Conservation (phyloP, 2,329 filamentous ascomycete species). For the Colletotrichum incanum region DNA sequence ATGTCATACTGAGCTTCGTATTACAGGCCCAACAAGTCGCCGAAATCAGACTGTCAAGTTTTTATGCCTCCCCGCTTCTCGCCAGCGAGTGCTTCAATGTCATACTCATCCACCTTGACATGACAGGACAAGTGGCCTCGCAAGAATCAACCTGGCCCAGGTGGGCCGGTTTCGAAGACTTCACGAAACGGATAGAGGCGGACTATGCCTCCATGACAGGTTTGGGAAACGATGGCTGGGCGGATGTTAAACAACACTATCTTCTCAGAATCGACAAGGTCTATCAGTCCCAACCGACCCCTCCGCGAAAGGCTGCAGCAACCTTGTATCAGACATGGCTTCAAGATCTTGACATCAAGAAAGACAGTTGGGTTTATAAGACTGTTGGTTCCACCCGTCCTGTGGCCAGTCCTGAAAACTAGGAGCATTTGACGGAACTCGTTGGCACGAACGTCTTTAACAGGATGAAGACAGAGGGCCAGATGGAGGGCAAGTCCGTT, state of each 20-base stretch:
- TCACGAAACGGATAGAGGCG: background rate
- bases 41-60: conserved; percentile 3
- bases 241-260: background rate
- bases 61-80: background rate
- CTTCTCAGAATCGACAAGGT: conserved; percentile 4
- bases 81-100: conserved; percentile 4
- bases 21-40: background rate
- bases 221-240: background rate
- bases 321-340: background rate
- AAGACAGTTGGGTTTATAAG: background rate
- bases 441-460: background rate
- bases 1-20: background rate
- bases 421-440: conserved; percentile 2
- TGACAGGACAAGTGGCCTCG: background rate
- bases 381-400: background rate
- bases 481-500: background rate
- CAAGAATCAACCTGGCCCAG: background rate
- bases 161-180: background rate
- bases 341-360: background rate
- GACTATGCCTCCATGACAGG: background rate
- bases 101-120: background rate
- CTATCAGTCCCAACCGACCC: background rate
- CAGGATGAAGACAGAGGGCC: background rate
- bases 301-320: background rate
- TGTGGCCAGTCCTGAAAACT: conserved; percentile 1